phyloP scores from a whole-genome alignment of 2,329 filamentous ascomycete genomes.

The Fusarium pseudocircinatum region DNA sequence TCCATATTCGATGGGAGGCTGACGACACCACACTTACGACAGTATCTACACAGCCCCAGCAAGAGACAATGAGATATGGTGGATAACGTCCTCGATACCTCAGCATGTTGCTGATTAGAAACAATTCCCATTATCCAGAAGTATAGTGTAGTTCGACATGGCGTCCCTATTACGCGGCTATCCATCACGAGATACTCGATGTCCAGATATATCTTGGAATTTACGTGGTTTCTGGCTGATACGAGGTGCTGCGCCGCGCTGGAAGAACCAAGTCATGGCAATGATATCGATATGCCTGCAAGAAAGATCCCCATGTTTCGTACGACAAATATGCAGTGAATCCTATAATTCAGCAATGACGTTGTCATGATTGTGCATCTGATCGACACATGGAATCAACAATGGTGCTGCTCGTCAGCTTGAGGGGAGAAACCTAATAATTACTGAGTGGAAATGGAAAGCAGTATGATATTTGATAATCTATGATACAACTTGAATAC shows the following conservation, averaged over 20 bases:
- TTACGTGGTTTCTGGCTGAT: background rate
- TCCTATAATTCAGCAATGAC: background rate
- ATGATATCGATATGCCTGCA: background rate
- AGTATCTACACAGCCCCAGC: background rate
- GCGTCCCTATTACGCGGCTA: conserved; percentile 1
- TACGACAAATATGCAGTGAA: background rate
- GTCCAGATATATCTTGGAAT: background rate
- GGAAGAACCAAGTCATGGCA: background rate
- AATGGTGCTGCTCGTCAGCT: background rate
- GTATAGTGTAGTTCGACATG: background rate
- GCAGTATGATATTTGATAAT: background rate
- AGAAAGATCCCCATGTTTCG: background rate
- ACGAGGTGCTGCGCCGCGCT: conserved; percentile 29
- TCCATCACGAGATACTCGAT: background rate
- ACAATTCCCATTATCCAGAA: background rate
- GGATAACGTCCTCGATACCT: background rate
- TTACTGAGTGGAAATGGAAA: background rate
- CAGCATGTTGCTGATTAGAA: background rate
- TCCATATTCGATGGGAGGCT: background rate
- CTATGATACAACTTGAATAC: background rate
- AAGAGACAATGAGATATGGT: background rate
- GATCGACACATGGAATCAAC: background rate
- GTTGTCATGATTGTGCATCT: background rate
- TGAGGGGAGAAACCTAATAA: background rate
- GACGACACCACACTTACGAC: background rate